Base-by-base conservation (phyloP, 1,139 yeast genomes). In the Debaryomycetaceae sp. region DNA sequence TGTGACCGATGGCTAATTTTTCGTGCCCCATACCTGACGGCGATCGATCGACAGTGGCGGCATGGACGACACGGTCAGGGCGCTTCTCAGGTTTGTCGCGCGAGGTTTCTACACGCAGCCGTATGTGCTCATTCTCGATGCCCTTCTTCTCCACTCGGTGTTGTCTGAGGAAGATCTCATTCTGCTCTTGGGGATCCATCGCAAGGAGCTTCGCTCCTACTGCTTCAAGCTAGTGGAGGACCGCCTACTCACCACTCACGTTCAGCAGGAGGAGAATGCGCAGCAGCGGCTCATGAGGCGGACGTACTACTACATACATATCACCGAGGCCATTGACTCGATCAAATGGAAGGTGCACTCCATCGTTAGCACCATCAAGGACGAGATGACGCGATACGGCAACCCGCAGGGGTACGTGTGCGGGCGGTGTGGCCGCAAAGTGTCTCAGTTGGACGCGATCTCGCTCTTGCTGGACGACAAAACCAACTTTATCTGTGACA, bases 301-400 rank as follows among this genome's bases (percentile, higher is more conserved):
- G 49, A 83, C 93, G 0, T 91, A 88, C 53, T 91, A 80, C 57
- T 91, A 75, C 52, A 80, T 91, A 35, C 96, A 86, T 49, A 78
- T 76, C 51, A 86, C 96, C 2, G 95, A 88, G 51, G 95, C 97
- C 1, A 84, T 93, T 28, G 98, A 91, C 58, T 78, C 96, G 11
- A 79, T 91, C 51, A 91, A 93, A 57, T 93, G 96, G 97, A 88
- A 89, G 51, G 85, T 91, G 39, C 96, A 91, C 52, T 75, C 84
- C 27, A 71, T 93, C 25, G 97, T 86, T 10, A 81, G 79, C 44
- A 58, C 69, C 36, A 67, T 89, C 36, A 85, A 85, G 51, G 85
- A 83, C 41, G 95, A 88, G 49, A 74, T 91, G 64, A 80, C 67
- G 23, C 76, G 75, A 43, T 85, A 82, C 47, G 82, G 91, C 15